Evolutionary conservation across 2,329 filamentous ascomycete genomes (phyloP).

Genomic region (Aotearoamyces nothofagi): DNA sequence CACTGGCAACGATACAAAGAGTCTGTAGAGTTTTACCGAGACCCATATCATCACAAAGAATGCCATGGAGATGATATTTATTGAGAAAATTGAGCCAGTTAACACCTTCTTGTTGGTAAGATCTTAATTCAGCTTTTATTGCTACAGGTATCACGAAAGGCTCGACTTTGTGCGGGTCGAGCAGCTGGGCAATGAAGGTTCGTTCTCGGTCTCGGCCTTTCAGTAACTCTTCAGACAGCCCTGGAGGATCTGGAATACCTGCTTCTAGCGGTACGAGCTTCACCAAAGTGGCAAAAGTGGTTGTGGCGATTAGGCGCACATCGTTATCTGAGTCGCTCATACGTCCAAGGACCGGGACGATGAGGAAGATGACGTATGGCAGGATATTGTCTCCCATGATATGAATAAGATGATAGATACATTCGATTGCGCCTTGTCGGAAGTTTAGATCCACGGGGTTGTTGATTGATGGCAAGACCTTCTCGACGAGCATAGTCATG

Average conservation of each 20-base stretch:
- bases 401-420: constrained; percentile 90
- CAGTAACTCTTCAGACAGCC: constrained; percentile 74
- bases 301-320: constrained; percentile 84
- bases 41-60: constrained; percentile 98
- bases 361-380: constrained; percentile 96
- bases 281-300: constrained; percentile 90
- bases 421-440: constrained; percentile 88
- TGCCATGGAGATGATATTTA: constrained; percentile 92
- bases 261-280: constrained; percentile 95
- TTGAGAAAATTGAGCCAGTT: constrained; percentile 99
- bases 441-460: constrained; percentile 79
- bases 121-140: constrained; percentile 91
- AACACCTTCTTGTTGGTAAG: constrained; percentile 96
- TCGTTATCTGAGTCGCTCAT: constrained; percentile 99
- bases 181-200: constrained; percentile 90
- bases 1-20: constrained; percentile 92
- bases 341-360: constrained; percentile 87
- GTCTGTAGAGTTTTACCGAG: constrained; percentile 96
- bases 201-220: constrained; percentile 86
- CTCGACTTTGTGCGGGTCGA: constrained; percentile 95
- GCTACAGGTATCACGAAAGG: constrained; percentile 85
- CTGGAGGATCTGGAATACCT: constrained; percentile 91
- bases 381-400: constrained; percentile 96
- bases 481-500: constrained; percentile 91
- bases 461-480: constrained; percentile 80